These are phyloP conservation scores for Coemansia sp. DNA, from an alignment of 192 early-diverging fungal genomes.

Conservation along the genomic window DNA sequence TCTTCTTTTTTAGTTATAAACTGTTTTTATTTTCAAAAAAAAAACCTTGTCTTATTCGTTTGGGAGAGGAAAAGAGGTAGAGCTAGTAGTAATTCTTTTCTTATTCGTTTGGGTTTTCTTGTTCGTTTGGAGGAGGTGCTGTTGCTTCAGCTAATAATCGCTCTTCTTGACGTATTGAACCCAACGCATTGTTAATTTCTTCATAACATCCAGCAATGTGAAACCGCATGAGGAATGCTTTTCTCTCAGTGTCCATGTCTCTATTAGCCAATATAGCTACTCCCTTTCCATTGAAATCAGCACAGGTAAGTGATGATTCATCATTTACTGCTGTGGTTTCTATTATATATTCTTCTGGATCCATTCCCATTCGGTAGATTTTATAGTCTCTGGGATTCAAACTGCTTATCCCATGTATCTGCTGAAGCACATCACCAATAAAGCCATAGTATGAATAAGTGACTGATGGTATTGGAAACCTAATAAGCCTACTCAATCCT, in stretches of 20 bases:
- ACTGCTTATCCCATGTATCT: neutral
- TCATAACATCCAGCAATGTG: neutral
- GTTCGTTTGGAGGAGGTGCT: too few relatives aligned
- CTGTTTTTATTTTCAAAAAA: too few relatives aligned
- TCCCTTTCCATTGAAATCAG: neutral
- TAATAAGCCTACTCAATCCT: too few relatives aligned
- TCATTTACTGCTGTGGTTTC: neutral
- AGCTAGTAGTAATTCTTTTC: too few relatives aligned
- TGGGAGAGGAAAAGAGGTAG: too few relatives aligned
- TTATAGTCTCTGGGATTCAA: neutral
- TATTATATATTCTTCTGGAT: neutral
- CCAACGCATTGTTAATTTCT: neutral
- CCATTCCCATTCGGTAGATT: neutral
- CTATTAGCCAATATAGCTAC: neutral
- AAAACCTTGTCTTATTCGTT: too few relatives aligned
- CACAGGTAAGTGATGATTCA: neutral
- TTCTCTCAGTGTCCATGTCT: neutral
- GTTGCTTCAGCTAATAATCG: neutral
- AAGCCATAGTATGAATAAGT: neutral
- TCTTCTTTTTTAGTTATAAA: neutral
- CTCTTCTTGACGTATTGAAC: neutral
- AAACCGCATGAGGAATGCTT: neutral
- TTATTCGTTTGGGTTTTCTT: too few relatives aligned
- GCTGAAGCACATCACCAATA: neutral
- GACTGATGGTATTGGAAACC: too few relatives aligned